Evolutionary conservation across 2,329 filamentous ascomycete genomes (phyloP).

Genomic region (Fusarium sp.): DNA sequence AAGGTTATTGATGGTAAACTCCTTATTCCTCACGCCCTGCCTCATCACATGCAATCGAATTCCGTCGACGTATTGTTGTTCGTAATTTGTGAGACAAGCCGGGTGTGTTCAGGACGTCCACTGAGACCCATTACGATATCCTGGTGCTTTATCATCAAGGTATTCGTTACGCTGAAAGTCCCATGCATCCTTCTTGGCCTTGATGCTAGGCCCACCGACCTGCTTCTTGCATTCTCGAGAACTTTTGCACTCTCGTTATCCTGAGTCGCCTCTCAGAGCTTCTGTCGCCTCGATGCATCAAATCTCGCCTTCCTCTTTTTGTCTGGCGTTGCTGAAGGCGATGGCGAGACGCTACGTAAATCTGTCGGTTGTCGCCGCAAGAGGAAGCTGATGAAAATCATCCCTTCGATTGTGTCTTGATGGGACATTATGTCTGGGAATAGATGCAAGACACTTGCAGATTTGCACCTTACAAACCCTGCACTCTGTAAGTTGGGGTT

Average conservation of each 20-base stretch:
- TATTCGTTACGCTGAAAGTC: slow-evolving; percentile 12
- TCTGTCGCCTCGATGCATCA: slow-evolving; percentile 9
- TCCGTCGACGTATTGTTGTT: neutral
- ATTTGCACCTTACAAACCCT: neutral
- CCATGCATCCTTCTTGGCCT: slow-evolving; percentile 12
- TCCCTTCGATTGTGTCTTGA: slow-evolving; percentile 18
- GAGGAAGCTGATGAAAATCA: slow-evolving; percentile 38
- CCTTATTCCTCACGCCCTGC: neutral
- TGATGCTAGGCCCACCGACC: neutral
- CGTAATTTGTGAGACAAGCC: neutral
- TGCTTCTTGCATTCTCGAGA: slow-evolving; percentile 24
- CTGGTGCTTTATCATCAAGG: slow-evolving; percentile 24
- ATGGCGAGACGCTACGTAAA: slow-evolving; percentile 11
- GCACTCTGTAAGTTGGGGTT: neutral
- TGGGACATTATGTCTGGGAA: neutral
- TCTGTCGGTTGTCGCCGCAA: slow-evolving; percentile 21
- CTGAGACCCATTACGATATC: neutral
- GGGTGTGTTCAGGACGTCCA: neutral
- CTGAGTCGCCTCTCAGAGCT: neutral
- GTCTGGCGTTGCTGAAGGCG: slow-evolving; percentile 18
- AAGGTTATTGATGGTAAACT: neutral
- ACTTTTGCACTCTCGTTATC: slow-evolving; percentile 35
- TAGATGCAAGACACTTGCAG: slow-evolving; percentile 2
- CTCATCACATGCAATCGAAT: neutral
- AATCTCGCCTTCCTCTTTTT: slow-evolving; percentile 38